Percentiles rank a stretch among this genome's conserved stretches.
Conservation (phyloP, 208 protist genomes). For the Chromosphaera perkinsii region DNA sequence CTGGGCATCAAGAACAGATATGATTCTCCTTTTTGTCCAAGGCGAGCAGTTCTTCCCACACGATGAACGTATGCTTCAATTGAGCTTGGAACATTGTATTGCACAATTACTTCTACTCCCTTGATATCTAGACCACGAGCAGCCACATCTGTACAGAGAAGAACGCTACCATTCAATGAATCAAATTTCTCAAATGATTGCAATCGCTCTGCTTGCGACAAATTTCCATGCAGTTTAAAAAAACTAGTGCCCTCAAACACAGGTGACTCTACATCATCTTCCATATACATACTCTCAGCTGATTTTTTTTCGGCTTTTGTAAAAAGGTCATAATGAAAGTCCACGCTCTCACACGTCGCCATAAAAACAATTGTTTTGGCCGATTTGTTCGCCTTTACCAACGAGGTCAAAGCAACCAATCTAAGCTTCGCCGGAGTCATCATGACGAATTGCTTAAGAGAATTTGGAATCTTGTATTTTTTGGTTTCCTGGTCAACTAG, state of each 20-base stretch:
- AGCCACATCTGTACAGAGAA: conserved; percentile 70
- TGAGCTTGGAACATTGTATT: conserved; percentile 16
- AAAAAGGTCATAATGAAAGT: conserved; percentile 44
- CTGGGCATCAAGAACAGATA: too few species aligned
- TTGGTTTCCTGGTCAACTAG: too few species aligned
- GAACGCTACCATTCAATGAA: conserved; percentile 44
- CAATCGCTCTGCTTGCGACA: conserved; percentile 36
- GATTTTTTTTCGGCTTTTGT: too few species aligned
- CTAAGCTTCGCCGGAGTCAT: too few species aligned
- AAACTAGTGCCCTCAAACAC: too few species aligned
- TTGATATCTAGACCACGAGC: conserved; percentile 70
- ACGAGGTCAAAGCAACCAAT: too few species aligned
- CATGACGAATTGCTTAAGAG: too few species aligned
- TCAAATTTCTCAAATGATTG: conserved; percentile 44
- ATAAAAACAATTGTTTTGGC: conserved; percentile 96
- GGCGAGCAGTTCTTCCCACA: conserved; percentile 65
- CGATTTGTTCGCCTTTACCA: too few species aligned
- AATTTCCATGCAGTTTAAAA: conserved; percentile 65
- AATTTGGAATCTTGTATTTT: too few species aligned
- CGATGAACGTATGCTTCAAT: conserved; percentile 59
- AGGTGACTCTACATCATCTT: too few species aligned
- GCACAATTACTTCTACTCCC: conserved; percentile 43
- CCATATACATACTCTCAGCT: too few species aligned
- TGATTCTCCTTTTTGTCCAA: conserved; percentile 52
- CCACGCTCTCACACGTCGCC: conserved; percentile 62